Conservation (phyloP, 495 filamentous ascomycete species). For the Aspergillus heteromorphus region DNA sequence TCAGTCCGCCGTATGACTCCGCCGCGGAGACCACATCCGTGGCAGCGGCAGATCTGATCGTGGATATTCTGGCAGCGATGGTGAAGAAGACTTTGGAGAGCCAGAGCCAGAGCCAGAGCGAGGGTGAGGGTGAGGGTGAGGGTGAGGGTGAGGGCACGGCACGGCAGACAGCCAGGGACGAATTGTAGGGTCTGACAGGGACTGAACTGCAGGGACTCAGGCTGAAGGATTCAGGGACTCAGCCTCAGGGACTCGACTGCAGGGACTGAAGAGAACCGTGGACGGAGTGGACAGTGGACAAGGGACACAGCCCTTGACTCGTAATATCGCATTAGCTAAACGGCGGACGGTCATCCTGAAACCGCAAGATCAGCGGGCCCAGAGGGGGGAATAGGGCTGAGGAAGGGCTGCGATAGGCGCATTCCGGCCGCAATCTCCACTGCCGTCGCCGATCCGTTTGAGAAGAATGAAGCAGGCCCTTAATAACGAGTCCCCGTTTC, state of each 20-base stretch:
- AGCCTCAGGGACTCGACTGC: no score
- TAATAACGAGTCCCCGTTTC: no score
- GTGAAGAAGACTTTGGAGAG: conserved; percentile 1
- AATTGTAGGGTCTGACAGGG: conserved; percentile 9
- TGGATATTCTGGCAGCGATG: conserved; percentile 25
- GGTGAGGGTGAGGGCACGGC: no score
- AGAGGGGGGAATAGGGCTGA: neutral
- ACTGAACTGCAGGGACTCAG: neutral
- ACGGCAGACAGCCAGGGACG: conserved; percentile 6
- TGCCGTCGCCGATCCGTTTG: neutral
- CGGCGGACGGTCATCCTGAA: no score
- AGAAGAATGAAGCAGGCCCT: neutral
- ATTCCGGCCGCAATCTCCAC: neutral
- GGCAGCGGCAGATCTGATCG: conserved; percentile 39
- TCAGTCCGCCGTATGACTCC: conserved; percentile 46
- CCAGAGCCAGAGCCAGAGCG: no score
- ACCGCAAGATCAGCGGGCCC: no score
- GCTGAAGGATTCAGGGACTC: no score
- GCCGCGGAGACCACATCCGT: conserved; percentile 42
- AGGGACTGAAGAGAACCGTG: no score
- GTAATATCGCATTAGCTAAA: no score
- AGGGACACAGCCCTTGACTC: no score
- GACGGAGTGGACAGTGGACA: no score
- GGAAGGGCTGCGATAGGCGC: neutral
- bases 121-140: no score